Percentiles rank a stretch among this genome's conserved stretches.
These are phyloP conservation scores for Fusarium beomiforme DNA, from an alignment of 2,329 filamentous ascomycete species.

Conservation along the genomic window DNA sequence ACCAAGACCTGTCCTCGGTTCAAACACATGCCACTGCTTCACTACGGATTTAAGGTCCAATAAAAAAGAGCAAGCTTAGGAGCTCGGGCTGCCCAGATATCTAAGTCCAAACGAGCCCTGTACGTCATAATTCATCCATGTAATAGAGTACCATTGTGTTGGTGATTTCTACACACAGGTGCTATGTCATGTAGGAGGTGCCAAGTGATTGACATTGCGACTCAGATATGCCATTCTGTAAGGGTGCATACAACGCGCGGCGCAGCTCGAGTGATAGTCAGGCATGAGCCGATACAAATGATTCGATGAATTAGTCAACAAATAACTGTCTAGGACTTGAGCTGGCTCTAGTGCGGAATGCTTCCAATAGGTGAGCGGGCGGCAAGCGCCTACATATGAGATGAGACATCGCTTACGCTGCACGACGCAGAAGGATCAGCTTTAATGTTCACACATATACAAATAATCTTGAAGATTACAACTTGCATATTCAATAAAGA, in stretches of 20 bases:
- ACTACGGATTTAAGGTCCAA: background rate
- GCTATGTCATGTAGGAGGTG: conserved; percentile 2
- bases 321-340: conserved; percentile 8
- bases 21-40: background rate
- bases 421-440: background rate
- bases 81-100: background rate
- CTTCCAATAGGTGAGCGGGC: conserved; percentile 12
- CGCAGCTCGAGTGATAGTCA: conserved; percentile 15
- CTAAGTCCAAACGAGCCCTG: background rate
- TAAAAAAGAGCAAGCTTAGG: background rate
- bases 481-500: conserved; percentile 13
- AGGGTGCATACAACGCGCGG: conserved; percentile 8
- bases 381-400: background rate
- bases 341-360: conserved; percentile 11
- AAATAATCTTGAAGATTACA: background rate
- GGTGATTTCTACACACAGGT: background rate
- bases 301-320: conserved; percentile 13
- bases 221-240: background rate
- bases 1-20: background rate
- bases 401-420: conserved; percentile 12
- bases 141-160: conserved; percentile 11
- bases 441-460: background rate
- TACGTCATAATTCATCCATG: background rate
- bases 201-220: conserved; percentile 14
- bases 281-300: conserved; percentile 13